A percentile compares a stretch with the other conserved stretches of the same genome.
Evolutionary conservation across 441 rosid genomes (phyloP).

Genomic region (California macrophylla): DNA sequence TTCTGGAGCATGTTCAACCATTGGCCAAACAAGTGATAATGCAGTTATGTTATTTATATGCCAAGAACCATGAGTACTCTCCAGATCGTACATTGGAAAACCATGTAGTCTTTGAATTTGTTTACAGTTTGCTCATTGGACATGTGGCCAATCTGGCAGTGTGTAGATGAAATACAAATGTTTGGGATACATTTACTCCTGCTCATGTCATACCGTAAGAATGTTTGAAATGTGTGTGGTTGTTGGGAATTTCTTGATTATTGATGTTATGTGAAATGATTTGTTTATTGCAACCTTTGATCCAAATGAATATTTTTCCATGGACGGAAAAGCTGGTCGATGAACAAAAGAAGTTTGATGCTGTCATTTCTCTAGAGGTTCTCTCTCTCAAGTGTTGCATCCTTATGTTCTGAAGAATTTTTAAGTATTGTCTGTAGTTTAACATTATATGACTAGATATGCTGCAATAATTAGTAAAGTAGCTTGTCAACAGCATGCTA

Average conservation of each 20-base stretch:
- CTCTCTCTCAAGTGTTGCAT: slow-evolving; percentile 8
- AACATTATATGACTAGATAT: no score
- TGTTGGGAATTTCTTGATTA: slow-evolving; percentile 1
- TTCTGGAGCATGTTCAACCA: not conserved
- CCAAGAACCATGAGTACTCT: not conserved
- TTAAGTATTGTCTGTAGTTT: no score
- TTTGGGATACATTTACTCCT: not conserved
- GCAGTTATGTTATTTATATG: no score
- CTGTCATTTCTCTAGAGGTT: slow-evolving; percentile 79
- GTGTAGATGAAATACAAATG: not conserved
- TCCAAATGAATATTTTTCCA: not conserved
- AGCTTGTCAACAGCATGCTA: no score
- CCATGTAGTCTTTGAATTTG: not conserved
- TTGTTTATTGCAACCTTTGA: not conserved
- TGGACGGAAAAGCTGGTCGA: slow-evolving; percentile 68
- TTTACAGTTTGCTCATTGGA: not conserved
- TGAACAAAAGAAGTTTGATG: slow-evolving; percentile 69
- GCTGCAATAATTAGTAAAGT: no score
- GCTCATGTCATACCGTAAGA: not conserved
- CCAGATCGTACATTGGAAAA: not conserved
- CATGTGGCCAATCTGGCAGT: not conserved
- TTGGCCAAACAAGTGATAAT: not conserved
- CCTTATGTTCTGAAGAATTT: not conserved
- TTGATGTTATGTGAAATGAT: slow-evolving; percentile 8
- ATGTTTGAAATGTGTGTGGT: not conserved